Base-by-base conservation (phyloP, 1,284 basidiomycete species). In the Ceratobasidium theobromae region DNA sequence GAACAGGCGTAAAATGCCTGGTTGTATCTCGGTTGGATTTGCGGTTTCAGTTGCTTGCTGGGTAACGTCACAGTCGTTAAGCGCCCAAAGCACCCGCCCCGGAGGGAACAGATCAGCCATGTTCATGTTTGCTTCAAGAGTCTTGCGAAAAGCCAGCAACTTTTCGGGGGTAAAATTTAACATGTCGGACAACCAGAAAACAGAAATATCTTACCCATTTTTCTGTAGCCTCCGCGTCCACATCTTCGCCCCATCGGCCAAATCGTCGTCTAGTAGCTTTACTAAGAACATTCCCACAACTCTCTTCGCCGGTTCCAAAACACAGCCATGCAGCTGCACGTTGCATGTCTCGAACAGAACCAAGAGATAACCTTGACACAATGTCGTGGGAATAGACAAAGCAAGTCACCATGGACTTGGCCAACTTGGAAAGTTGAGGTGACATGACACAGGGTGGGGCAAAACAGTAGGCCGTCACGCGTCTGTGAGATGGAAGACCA, bases 81-180 rank as follows among this genome's bases (percentile, higher is more conserved):
- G 79, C 3, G 86, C 88, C 87, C 90, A 92, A 35, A 91, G 79
- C 9, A 93, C 85, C 4, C 86, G 82, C 1, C 91, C 91, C 0
- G 91, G 88, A 2, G 91, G 91, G 71, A 84, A 92, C 72, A 91
- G 81, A 71, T 87, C 82, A 5, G 84, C 78, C 77, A 82, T 84
- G 57, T 84, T 83, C 91, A 93, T 93, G 69, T 90, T 92, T 27
- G 89, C 91, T 74, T 93, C 89, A 0, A 93, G 80, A 2, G 90
- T 91, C 78, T 90, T 91, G 30, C 91, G 83, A 41, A 89, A 82
- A 0, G 88, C 82, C 32, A 92, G 77, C 73, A 91, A 89, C 89
- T 91, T 67, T 35, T 49, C 40, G 57, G 2, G 27, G 5, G 23
- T 21, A 48, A 46, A 6, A n/a, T 43, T 27, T 53, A 57, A 27